Percentiles rank a stretch among this genome's conserved stretches.
Conservation (phyloP, 1,284 basidiomycete species). For the Peniophora sp. region DNA sequence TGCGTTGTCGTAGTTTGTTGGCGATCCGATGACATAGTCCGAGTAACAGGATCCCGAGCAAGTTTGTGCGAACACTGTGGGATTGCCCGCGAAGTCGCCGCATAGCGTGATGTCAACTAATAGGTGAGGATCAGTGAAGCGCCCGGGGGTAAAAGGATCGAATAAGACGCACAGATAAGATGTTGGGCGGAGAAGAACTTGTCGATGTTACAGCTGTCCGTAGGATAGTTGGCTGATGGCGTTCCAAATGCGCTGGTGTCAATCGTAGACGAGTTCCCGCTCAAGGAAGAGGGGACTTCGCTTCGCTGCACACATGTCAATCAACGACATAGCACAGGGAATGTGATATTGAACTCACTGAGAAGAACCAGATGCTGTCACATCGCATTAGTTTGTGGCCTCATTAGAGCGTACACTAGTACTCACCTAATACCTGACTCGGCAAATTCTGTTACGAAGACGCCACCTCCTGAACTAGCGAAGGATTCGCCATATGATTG, state of each 20-base stretch:
- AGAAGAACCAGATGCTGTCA: background rate
- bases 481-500: background rate
- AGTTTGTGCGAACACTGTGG: background rate
- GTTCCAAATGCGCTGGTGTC: background rate
- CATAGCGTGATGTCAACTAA: background rate
- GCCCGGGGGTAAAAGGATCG: too few relatives aligned
- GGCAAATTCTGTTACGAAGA: background rate
- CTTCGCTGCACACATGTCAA: background rate
- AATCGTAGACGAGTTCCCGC: background rate
- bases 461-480: background rate
- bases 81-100: background rate
- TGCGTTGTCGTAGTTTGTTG: background rate
- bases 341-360: background rate
- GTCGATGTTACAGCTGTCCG: background rate
- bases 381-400: background rate
- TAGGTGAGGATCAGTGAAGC: too few relatives aligned
- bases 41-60: background rate
- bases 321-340: background rate
- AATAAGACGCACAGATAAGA: background rate
- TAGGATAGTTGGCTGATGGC: background rate
- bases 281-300: background rate
- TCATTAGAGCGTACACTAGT: background rate
- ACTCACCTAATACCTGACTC: background rate
- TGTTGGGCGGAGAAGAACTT: background rate
- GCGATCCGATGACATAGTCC: background rate